Base-by-base conservation (phyloP, 768 basidiomycete species). In the Myochromella boudieri region DNA sequence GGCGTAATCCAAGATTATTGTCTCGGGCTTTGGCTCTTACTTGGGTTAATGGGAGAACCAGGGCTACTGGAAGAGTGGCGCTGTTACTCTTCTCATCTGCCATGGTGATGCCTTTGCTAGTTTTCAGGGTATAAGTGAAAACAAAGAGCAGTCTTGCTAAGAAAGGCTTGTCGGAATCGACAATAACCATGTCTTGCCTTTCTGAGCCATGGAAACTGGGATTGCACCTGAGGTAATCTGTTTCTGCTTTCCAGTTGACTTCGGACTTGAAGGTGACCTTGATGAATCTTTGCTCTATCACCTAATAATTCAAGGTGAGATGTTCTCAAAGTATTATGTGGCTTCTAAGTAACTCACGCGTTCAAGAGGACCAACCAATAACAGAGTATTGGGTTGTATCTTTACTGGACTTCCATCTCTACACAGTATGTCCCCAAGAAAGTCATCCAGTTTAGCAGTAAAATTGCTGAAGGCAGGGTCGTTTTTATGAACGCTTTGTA, bases 221-320 rank as follows among this genome's bases (percentile, higher is more conserved):
- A 40, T 57, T 68, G 47, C 56, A 63, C 1, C 49, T 48, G 1
- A 70, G 54, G 24, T 62, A 54, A 39, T 71, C 61, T 1, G 53
- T 56, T 2, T 31, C 38, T 21, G 48, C 24, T 6, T 41, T 21
- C 66, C 68, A 70, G 47, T 63, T 52, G 4, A 64, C 49, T 1
- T 28, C 44, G 0, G 60, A 66, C 17, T 53, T 53, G 48, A 62
- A 68, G 29, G 56, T 48, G 12, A 64, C 42, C 36, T 54, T 61
- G 34, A 68, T 42, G 28, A 52, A 64, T 7, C 27, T 22, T 22
- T 60, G 49, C 22, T 60, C 58, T 4, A 27, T 51, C 3, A 66
- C 52, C 59, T 66, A 37, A 24, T 1, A 8, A 40, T 24, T 34
- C 5, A 34, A 7, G 15, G 3, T 15, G 14, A 33, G 17, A 33